Percentiles rank a stretch among this genome's conserved stretches.
Evolutionary conservation across 192 early-diverging fungal species (phyloP).

Genomic region (Gonapodya sp.): DNA sequence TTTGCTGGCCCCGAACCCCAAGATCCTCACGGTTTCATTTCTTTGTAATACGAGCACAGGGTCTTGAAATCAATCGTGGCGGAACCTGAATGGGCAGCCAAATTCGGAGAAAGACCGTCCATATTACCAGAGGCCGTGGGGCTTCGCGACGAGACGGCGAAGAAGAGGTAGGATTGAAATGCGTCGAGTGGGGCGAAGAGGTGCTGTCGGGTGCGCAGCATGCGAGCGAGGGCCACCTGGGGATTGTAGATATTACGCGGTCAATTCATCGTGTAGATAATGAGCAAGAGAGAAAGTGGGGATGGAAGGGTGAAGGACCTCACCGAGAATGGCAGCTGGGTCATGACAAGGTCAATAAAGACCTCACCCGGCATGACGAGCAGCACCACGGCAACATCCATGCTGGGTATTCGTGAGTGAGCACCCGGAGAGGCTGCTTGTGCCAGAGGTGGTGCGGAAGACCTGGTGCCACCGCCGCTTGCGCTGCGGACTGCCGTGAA

Average conservation of each 20-base stretch:
- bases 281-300: neutral
- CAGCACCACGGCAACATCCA: neutral
- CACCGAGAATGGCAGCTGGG: neutral
- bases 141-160: neutral
- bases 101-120: neutral
- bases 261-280: neutral
- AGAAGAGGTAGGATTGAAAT: neutral
- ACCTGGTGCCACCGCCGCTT: neutral
- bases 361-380: neutral
- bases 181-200: neutral
- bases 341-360: neutral
- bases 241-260: neutral
- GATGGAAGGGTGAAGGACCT: too few relatives aligned
- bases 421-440: neutral
- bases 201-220: neutral
- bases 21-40: neutral
- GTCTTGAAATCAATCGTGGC: neutral
- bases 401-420: neutral
- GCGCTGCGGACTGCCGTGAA: neutral
- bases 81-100: neutral
- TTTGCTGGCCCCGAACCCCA: too few relatives aligned
- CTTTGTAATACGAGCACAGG: neutral
- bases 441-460: neutral
- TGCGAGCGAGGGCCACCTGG: neutral
- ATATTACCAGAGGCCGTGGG: neutral